Evolutionary conservation across 1,284 basidiomycete species (phyloP).

Genomic region (Apiotrichum laibachii): DNA sequence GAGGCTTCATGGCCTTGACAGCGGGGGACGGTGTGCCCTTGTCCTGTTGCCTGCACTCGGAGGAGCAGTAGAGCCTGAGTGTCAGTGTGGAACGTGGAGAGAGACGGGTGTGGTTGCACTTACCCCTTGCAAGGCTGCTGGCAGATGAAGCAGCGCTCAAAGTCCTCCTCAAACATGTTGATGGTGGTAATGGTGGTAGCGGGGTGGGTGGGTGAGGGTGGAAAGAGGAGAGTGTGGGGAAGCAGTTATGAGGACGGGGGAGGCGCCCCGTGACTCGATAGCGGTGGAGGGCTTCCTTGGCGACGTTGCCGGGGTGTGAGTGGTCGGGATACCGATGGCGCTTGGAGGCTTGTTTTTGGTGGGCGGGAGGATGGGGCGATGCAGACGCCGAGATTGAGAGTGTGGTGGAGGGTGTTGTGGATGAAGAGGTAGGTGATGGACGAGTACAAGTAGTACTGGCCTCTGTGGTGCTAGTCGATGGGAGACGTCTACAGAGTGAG

Average conservation of each 20-base stretch:
- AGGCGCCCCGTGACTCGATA: neutral
- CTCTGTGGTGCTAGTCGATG: no score
- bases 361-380: no score
- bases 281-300: neutral
- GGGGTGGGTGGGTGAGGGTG: neutral
- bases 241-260: neutral
- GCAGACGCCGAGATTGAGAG: no score
- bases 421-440: no score
- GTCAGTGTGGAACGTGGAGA: neutral
- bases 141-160: constrained; percentile 48
- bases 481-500: no score
- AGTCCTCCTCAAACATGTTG: constrained; percentile 50
- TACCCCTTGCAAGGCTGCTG: constrained; percentile 39
- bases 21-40: constrained; percentile 34
- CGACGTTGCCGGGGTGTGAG: no score
- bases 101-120: constrained; percentile 10
- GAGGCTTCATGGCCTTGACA: constrained; percentile 21
- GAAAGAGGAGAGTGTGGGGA: neutral
- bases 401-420: no score
- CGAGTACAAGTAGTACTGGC: no score
- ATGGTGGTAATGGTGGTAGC: neutral
- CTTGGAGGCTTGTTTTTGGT: no score
- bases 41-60: constrained; percentile 42
- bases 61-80: constrained; percentile 47
- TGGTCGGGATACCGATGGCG: no score